Conservation (phyloP, 2,329 filamentous ascomycete species). For the Cordyceps sp. region DNA sequence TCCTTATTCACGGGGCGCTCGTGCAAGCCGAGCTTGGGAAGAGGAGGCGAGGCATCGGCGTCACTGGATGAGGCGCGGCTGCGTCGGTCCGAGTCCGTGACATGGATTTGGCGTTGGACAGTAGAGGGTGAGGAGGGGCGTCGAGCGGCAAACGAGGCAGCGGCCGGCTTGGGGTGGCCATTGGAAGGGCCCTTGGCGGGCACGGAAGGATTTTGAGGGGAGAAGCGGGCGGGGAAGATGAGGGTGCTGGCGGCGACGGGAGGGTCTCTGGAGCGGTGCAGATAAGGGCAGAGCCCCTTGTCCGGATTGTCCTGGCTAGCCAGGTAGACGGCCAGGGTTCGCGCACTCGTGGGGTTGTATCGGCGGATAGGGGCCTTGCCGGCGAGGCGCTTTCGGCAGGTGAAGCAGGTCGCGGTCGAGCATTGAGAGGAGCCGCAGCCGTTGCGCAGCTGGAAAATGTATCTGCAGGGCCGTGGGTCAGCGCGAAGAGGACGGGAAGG, state of each 20-base stretch:
- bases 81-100: background rate
- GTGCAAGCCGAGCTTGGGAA: conserved; percentile 18
- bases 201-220: background rate
- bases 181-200: background rate
- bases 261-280: conserved; percentile 23
- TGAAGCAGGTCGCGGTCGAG: conserved; percentile 64
- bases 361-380: conserved; percentile 54
- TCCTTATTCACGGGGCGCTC: conserved; percentile 35
- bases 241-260: conserved; percentile 30
- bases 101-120: background rate
- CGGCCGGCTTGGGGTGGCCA: background rate
- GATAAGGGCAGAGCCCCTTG: conserved; percentile 44
- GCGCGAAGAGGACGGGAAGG: background rate
- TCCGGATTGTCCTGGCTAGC: conserved; percentile 68
- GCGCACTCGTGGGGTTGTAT: conserved; percentile 68
- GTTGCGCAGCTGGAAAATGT: conserved; percentile 64
- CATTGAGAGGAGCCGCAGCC: conserved; percentile 59
- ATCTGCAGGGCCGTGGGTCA: conserved; percentile 30
- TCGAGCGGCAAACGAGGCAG: too few species aligned
- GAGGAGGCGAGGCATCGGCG: background rate
- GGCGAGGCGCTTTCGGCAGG: conserved; percentile 51
- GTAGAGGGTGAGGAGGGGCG: background rate
- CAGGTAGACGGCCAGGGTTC: conserved; percentile 64
- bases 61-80: background rate
- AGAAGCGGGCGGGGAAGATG: conserved; percentile 19